Conservation (phyloP, 805 yeast genomes). For the Kluyveromyces aestuarii region DNA sequence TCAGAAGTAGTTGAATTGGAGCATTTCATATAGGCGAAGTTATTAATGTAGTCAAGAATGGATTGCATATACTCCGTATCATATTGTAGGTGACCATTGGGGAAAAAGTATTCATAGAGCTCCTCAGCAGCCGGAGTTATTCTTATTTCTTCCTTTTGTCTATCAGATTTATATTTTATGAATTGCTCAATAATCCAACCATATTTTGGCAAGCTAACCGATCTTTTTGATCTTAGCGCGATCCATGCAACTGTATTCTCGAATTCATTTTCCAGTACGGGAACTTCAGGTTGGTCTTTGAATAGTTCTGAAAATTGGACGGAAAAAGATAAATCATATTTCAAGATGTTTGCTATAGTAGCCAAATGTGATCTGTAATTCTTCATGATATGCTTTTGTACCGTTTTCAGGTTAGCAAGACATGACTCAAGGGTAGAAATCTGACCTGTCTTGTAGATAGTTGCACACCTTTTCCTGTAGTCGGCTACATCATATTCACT, state of each 20-base stretch:
- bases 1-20: background rate
- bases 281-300: conserved; percentile 35
- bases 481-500: conserved; percentile 3
- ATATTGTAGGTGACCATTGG: background rate
- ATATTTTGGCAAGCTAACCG: conserved; percentile 8
- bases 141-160: too few species aligned
- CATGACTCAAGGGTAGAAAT: conserved; percentile 35
- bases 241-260: conserved; percentile 37
- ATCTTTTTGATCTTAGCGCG: conserved; percentile 6
- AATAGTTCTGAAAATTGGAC: conserved; percentile 42
- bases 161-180: background rate
- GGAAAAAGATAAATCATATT: conserved; percentile 43
- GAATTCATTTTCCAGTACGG: conserved; percentile 36
- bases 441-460: conserved; percentile 44
- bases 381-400: conserved; percentile 42
- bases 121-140: background rate
- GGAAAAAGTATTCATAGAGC: conserved; percentile 2
- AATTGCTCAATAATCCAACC: conserved; percentile 10
- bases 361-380: conserved; percentile 35
- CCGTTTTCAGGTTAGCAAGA: conserved; percentile 35
- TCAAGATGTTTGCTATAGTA: conserved; percentile 43
- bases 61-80: background rate
- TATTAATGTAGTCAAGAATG: background rate
- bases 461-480: conserved; percentile 26
- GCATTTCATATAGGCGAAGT: background rate